Conservation (phyloP, 495 filamentous ascomycete genomes). For the Beverwykella pulmonaria region DNA sequence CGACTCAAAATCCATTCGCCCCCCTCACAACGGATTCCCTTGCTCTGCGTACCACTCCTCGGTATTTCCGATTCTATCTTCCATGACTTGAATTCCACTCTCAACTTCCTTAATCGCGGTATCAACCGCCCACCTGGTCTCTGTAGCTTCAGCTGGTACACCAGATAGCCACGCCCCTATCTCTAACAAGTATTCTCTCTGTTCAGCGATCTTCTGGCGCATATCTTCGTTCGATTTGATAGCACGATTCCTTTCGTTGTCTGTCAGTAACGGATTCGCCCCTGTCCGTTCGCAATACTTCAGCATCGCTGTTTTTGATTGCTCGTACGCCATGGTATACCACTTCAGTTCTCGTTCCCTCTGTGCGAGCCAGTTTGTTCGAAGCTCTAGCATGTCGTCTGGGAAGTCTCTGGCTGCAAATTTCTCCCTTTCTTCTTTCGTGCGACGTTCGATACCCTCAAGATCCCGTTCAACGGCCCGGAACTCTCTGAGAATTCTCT, state of each 20-base stretch:
- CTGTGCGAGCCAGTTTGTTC: not conserved
- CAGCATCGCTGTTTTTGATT: slow-evolving; percentile 1
- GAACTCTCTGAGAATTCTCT: slow-evolving; percentile 1
- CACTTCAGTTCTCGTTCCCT: slow-evolving; percentile 3
- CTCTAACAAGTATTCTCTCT: slow-evolving; percentile 1
- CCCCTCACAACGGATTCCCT: too few species aligned
- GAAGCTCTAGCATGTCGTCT: not conserved
- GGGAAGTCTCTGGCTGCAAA: not conserved
- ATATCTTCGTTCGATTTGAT: not conserved
- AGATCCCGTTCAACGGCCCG: not conserved
- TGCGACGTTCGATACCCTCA: slow-evolving; percentile 2
- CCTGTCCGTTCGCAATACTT: slow-evolving; percentile 1
- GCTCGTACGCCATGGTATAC: slow-evolving; percentile 1
- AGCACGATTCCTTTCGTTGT: slow-evolving; percentile 1
- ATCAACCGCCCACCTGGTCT: not conserved
- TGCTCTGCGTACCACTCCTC: too few species aligned
- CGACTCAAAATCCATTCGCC: too few species aligned
- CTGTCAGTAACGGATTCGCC: not conserved
- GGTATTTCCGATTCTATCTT: slow-evolving; percentile 2
- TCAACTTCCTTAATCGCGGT: not conserved
- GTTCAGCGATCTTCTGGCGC: not conserved
- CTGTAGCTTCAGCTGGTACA: not conserved
- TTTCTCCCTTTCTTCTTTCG: not conserved
- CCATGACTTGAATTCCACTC: not conserved
- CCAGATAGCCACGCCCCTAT: slow-evolving; percentile 1